Evolutionary conservation across 1,284 basidiomycete genomes (phyloP).

Genomic region (Irpex sp.): DNA sequence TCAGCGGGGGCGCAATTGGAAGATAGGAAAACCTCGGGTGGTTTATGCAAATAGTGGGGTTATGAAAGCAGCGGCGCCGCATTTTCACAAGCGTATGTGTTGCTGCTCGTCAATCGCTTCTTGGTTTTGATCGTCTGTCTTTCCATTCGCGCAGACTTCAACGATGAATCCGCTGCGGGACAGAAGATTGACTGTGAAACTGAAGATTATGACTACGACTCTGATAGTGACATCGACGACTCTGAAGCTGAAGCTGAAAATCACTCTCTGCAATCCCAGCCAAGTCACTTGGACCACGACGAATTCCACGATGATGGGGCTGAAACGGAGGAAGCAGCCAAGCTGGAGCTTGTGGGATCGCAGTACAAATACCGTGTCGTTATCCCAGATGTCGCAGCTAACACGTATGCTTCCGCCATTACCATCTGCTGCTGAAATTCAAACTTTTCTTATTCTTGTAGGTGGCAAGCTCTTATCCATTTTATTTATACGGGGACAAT

Average conservation of each 20-base stretch:
- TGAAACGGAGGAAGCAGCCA: no score
- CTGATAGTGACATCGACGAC: slow-evolving; percentile 13
- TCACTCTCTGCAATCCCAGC: no score
- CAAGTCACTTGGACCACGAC: no score
- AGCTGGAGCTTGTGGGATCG: no score
- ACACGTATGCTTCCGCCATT: no score
- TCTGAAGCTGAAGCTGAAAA: slow-evolving; percentile 4
- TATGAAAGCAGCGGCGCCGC: slow-evolving; percentile 8
- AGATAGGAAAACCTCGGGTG: slow-evolving; percentile 7
- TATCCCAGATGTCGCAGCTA: slow-evolving; percentile 9
- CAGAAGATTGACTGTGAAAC: slow-evolving; percentile 2
- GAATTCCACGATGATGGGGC: no score
- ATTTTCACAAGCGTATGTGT: slow-evolving; percentile 12
- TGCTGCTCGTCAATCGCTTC: neutral
- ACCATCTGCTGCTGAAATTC: no score
- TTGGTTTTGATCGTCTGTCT: neutral
- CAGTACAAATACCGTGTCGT: no score
- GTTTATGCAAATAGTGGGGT: slow-evolving; percentile 17
- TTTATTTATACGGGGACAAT: no score
- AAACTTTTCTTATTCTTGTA: no score
- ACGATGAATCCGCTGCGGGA: neutral
- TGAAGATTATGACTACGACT: slow-evolving; percentile 8
- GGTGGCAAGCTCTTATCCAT: slow-evolving; percentile 14
- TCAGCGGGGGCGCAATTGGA: slow-evolving; percentile 7
- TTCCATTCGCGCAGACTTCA: slow-evolving; percentile 3